Base-by-base conservation (phyloP, 345 rosid species). In the Salix arbutifolia region DNA sequence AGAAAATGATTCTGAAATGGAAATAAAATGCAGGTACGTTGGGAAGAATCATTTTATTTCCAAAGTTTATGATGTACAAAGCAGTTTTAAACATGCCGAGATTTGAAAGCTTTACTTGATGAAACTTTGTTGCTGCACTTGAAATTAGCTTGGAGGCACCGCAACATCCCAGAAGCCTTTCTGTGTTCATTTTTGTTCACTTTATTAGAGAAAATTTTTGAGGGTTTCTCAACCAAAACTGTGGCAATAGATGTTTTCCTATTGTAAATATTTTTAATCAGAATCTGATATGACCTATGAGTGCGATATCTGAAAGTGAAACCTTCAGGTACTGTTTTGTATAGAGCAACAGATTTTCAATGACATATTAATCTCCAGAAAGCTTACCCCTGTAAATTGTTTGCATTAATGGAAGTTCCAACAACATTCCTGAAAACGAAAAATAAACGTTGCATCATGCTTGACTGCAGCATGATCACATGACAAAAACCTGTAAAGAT, bases 1-100 rank as follows among this genome's bases (percentile, higher is more conserved):
- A 23, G 90, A 77, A 77, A 89, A 86, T 40, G 90, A 83, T 77
- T 88, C 89, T 87, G 87, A 81, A 77, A 37, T n/a, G 64, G 12
- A 30, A 67, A 10, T n/a, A 19, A 31, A 46, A 48, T 33, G 10
- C 33, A 5, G 23, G 33, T 67, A 19, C 4, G 69, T 30, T 80
- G 11, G 21, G 4, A 65, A 71, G 25, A 23, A 72, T 12, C n/a
- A 33, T 10, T 69, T 14, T 70, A 6, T 18, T 17, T 44, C 44
- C 18, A 42, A 60, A 69, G 23, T n/a, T n/a, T n/a, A n/a, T n/a
- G 60, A 33, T 46, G 26, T 25, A 40, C 18, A 44, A 14, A n/a
- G n/a, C 50, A 78, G n/a, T 58, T 56, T 44, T 68, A 28, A 16
- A 6, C 42, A 2, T 28, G 56, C 44, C 10, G 60, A 74, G 38